Conservation (phyloP, 441 rosid species). For the Syzygium malaccense region DNA sequence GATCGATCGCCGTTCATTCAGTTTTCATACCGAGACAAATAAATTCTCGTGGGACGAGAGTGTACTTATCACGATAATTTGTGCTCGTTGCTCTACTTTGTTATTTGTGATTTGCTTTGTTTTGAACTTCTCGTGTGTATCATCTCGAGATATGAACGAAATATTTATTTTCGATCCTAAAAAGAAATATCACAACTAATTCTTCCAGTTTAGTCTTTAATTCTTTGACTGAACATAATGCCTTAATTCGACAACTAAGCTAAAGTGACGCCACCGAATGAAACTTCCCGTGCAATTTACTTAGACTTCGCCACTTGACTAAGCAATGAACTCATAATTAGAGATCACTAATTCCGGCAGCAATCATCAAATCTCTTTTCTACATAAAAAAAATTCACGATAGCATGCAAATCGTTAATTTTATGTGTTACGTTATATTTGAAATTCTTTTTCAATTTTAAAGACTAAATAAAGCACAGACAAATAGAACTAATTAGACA, state of each 20-base stretch:
- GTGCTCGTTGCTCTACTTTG: no score
- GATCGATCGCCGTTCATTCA: no score
- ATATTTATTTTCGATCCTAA: no score
- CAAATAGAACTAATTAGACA: not conserved
- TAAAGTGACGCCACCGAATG: not conserved
- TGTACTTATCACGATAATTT: no score
- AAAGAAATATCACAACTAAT: not conserved
- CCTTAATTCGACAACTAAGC: not conserved
- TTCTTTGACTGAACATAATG: not conserved
- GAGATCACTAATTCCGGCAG: not conserved
- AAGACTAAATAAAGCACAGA: not conserved
- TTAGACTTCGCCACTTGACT: not conserved
- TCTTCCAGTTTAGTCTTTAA: not conserved
- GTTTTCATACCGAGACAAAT: no score
- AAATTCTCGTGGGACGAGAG: no score
- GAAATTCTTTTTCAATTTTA: not conserved
- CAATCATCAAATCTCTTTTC: not conserved
- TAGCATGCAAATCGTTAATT: not conserved
- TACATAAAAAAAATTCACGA: not conserved
- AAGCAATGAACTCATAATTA: not conserved
- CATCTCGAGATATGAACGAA: no score
- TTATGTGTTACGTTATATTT: not conserved
- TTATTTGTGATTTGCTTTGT: no score
- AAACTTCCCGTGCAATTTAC: not conserved
- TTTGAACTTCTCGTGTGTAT: no score